These are phyloP conservation scores for Austroboletus rostrupii DNA, from an alignment of 1,284 basidiomycete species.

Conservation along the genomic window DNA sequence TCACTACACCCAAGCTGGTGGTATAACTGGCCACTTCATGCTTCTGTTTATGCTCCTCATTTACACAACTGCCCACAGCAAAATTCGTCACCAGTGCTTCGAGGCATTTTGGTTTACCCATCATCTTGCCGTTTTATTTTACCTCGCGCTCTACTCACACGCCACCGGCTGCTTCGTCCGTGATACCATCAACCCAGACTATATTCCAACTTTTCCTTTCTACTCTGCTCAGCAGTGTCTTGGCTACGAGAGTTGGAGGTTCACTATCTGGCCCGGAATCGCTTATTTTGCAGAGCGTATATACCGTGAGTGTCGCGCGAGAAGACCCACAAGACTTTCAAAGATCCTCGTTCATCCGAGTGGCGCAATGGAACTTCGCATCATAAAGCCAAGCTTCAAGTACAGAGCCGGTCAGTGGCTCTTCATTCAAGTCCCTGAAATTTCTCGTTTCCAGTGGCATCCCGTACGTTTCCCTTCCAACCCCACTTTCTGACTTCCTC, in stretches of 20 bases:
- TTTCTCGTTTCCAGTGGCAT: constrained; percentile 85
- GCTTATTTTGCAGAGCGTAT: constrained; percentile 83
- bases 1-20: constrained; percentile 82
- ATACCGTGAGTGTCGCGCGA: constrained; percentile 73
- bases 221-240: constrained; percentile 79
- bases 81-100: constrained; percentile 81
- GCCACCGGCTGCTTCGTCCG: constrained; percentile 92
- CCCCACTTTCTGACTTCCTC: neutral
- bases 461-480: constrained; percentile 50
- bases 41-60: constrained; percentile 83
- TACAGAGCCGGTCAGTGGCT: constrained; percentile 90
- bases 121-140: constrained; percentile 88
- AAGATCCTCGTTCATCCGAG: constrained; percentile 81
- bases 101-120: constrained; percentile 94
- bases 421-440: constrained; percentile 81
- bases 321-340: constrained; percentile 69
- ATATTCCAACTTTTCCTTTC: constrained; percentile 70
- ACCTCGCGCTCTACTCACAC: constrained; percentile 83
- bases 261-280: constrained; percentile 82
- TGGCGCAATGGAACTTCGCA: constrained; percentile 86
- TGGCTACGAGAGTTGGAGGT: constrained; percentile 84
- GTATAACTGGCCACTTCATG: constrained; percentile 89
- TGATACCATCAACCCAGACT: constrained; percentile 67
- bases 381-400: constrained; percentile 83
- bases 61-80: constrained; percentile 80